These are phyloP conservation scores for Syzygium oleosum DNA, from an alignment of 345 rosid genomes.

Conservation along the genomic window DNA sequence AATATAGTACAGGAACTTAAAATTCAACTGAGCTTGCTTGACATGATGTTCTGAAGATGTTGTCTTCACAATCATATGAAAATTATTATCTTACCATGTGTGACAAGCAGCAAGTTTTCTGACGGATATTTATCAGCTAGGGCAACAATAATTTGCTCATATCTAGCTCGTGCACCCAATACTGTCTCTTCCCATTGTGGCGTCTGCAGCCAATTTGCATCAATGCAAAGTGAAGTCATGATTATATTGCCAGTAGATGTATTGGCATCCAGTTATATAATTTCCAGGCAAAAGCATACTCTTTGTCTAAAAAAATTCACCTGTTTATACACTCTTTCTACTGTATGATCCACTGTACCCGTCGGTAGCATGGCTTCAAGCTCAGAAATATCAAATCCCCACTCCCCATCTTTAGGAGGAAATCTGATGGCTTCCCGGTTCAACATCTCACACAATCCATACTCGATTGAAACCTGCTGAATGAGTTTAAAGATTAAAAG, in stretches of 20 bases:
- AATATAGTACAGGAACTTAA: background rate
- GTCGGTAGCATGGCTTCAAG: slow-evolving; percentile 61
- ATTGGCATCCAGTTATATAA: background rate
- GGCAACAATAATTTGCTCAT: slow-evolving; percentile 41
- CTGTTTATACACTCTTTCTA: slow-evolving; percentile 48
- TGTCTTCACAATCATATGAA: background rate
- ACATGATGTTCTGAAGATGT: background rate
- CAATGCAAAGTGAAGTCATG: background rate
- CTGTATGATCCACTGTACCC: slow-evolving; percentile 58
- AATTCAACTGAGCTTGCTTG: background rate
- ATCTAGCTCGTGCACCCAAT: slow-evolving; percentile 44
- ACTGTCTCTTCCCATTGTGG: slow-evolving; percentile 79
- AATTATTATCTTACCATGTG: slow-evolving; percentile 44
- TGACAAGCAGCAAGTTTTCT: slow-evolving; percentile 82
- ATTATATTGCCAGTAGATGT: background rate
- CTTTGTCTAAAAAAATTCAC: slow-evolving; percentile 14
- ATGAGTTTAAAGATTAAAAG: background rate
- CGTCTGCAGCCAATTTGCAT: slow-evolving; percentile 25
- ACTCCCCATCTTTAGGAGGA: slow-evolving; percentile 67
- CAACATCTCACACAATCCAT: slow-evolving; percentile 85
- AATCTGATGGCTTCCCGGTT: slow-evolving; percentile 46
- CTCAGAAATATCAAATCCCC: slow-evolving; percentile 46
- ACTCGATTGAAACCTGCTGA: slow-evolving; percentile 64
- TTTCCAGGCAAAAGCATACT: background rate
- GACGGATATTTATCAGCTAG: slow-evolving; percentile 76